These are phyloP conservation scores for Anastatica hierochuntica DNA, from an alignment of 345 rosid genomes.

Conservation along the genomic window DNA sequence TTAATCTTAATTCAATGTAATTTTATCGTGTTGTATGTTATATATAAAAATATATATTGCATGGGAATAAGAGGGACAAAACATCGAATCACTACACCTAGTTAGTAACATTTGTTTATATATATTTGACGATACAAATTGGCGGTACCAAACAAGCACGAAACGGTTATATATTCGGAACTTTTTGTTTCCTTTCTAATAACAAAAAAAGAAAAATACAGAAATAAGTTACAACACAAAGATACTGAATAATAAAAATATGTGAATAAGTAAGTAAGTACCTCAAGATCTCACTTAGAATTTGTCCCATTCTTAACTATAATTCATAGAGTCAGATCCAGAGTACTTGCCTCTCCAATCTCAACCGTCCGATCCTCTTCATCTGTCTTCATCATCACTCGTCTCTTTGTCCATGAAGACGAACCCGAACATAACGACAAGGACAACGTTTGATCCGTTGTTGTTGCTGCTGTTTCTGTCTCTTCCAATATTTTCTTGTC, in stretches of 20 bases:
- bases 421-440: conserved; percentile 44
- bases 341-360: conserved; percentile 62
- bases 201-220: conserved; percentile 8
- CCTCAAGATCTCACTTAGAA: conserved; percentile 96
- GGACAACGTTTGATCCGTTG: conserved; percentile 38
- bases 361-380: conserved; percentile 26
- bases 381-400: conserved; percentile 28
- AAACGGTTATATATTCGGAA: conserved; percentile 17
- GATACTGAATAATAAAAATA: conserved; percentile 16
- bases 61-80: too few relatives aligned
- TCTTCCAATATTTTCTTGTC: conserved; percentile 7
- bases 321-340: conserved; percentile 94
- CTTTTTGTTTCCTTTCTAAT: conserved; percentile 22
- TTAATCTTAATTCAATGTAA: too few relatives aligned
- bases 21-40: too few relatives aligned
- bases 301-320: conserved; percentile 25
- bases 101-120: conserved; percentile 12
- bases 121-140: conserved; percentile 19
- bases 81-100: too few relatives aligned
- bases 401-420: conserved; percentile 34
- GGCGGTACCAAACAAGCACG: conserved; percentile 24
- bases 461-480: too few relatives aligned
- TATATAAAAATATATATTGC: too few relatives aligned
- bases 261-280: conserved; percentile 55
- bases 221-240: conserved; percentile 6